Conservation (phyloP, 164 flowering plant species). For the Kalanchoe fedtschenkoi region DNA sequence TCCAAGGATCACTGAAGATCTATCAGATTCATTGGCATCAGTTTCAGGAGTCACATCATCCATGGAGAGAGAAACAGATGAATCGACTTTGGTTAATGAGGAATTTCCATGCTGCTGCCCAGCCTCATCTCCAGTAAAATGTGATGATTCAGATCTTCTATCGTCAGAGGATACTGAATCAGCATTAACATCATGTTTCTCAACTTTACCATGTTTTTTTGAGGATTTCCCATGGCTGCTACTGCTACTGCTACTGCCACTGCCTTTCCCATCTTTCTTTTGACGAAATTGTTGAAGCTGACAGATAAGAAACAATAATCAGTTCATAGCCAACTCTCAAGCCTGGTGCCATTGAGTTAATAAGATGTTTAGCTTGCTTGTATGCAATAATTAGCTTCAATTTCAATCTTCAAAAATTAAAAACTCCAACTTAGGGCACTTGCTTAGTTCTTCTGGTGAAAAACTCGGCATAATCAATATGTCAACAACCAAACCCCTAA, state of each 20-base stretch:
- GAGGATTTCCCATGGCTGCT: slow-evolving; percentile 43
- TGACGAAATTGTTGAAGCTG: slow-evolving; percentile 90
- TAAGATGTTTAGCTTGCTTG: background rate
- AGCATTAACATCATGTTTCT: slow-evolving; percentile 22
- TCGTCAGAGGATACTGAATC: slow-evolving; percentile 11
- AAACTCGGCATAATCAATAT: too few relatives aligned
- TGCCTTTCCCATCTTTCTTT: slow-evolving; percentile 66
- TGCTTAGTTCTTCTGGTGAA: too few relatives aligned
- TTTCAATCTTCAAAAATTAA: too few relatives aligned
- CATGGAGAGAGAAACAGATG: slow-evolving; percentile 13
- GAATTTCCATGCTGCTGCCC: slow-evolving; percentile 12
- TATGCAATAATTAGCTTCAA: too few relatives aligned
- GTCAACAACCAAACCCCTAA: background rate
- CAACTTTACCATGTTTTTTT: slow-evolving; percentile 39
- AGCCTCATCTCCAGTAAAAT: slow-evolving; percentile 14
- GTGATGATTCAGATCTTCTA: slow-evolving; percentile 9
- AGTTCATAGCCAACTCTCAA: background rate
- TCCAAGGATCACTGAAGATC: slow-evolving; percentile 6
- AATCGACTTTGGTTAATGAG: slow-evolving; percentile 13
- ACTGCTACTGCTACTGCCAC: slow-evolving; percentile 46
- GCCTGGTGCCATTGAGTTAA: background rate
- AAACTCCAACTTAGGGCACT: too few relatives aligned
- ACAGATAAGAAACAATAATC: slow-evolving; percentile 2
- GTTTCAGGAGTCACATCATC: slow-evolving; percentile 15
- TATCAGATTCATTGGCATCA: slow-evolving; percentile 12